A percentile compares a stretch with the other conserved stretches of the same genome.
Conservation (phyloP, 768 basidiomycete species). For the Leccinum boreale region DNA sequence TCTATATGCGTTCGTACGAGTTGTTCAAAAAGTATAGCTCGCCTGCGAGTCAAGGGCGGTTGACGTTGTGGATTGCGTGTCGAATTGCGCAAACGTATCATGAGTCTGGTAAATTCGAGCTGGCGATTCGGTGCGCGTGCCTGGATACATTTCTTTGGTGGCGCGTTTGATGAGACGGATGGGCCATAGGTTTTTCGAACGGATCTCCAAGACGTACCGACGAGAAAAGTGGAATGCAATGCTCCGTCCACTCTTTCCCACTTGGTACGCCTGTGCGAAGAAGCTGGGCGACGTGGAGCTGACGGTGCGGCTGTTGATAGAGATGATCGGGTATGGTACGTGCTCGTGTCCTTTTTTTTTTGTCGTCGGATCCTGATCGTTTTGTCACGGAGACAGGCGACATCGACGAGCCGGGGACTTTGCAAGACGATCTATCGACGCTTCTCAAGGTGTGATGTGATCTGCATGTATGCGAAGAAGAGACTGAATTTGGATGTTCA, state of each 20-base stretch:
- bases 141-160: not conserved
- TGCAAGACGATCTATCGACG: too few relatives aligned
- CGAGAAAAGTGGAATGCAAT: conserved; percentile 77
- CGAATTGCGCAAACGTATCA: conserved; percentile 87
- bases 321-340: conserved; percentile 79
- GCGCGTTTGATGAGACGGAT: not conserved
- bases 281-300: conserved; percentile 73
- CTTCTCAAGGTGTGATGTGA: too few relatives aligned
- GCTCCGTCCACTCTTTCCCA: conserved; percentile 67
- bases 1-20: conserved; percentile 94
- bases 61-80: conserved; percentile 88
- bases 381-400: conserved; percentile 31
- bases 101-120: conserved; percentile 75
- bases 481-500: not conserved
- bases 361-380: not conserved
- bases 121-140: conserved; percentile 72
- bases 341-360: not conserved
- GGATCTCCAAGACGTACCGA: conserved; percentile 87
- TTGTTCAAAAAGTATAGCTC: conserved; percentile 68
- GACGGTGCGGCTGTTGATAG: conserved; percentile 71
- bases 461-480: not conserved
- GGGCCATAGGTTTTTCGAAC: conserved; percentile 76
- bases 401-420: conserved; percentile 35
- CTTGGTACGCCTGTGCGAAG: conserved; percentile 84
- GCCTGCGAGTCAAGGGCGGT: conserved; percentile 59